Evolutionary conservation across 345 rosid genomes (phyloP).

Genomic region (Syzygium grande): DNA sequence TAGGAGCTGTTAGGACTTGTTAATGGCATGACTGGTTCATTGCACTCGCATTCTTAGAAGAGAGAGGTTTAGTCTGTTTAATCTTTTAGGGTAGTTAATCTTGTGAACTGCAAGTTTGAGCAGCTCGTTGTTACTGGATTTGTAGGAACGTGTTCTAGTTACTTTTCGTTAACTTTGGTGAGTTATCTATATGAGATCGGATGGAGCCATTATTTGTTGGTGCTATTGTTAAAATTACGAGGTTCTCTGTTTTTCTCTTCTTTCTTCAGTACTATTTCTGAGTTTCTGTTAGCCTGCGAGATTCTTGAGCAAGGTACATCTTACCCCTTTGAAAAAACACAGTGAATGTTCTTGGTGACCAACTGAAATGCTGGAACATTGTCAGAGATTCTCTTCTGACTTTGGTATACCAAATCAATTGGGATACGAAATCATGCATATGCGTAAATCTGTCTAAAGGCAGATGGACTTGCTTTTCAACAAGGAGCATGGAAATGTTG

Average conservation of each 20-base stretch:
- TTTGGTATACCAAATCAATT: background rate
- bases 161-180: background rate
- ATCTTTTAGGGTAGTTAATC: background rate
- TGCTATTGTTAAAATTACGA: background rate
- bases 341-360: background rate
- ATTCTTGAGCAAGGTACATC: background rate
- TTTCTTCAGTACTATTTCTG: background rate
- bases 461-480: background rate
- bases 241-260: background rate
- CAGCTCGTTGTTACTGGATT: background rate
- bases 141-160: background rate
- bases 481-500: background rate
- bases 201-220: background rate
- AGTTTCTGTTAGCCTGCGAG: background rate
- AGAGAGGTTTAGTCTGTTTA: background rate
- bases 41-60: background rate
- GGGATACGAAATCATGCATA: background rate
- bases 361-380: background rate
- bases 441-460: background rate
- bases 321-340: background rate
- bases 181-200: background rate
- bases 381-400: background rate
- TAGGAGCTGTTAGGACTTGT: background rate
- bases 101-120: background rate
- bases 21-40: background rate